Evolutionary conservation across 2,329 filamentous ascomycete species (phyloP).

Genomic region (Diaporthe longicolla): DNA sequence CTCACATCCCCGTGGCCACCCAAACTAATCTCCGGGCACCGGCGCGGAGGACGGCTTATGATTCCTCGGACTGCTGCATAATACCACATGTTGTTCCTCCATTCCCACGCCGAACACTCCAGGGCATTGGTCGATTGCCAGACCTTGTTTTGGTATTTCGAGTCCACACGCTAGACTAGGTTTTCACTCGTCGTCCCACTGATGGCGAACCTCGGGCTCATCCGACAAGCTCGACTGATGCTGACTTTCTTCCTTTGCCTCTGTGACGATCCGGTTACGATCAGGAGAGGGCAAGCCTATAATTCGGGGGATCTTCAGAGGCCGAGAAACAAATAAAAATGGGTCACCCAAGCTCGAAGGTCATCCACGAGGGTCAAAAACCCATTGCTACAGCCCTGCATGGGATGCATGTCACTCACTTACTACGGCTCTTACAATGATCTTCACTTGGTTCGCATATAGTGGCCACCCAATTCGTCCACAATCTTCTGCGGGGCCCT

Average conservation of each 20-base stretch:
- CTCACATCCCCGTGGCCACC: constrained; percentile 12
- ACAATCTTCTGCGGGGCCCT: background rate
- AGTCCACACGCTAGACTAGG: background rate
- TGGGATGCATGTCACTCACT: background rate
- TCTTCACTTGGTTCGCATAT: background rate
- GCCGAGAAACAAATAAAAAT: background rate
- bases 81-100: background rate
- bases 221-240: background rate
- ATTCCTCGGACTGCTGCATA: background rate
- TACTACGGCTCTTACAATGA: background rate
- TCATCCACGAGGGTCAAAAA: background rate
- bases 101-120: background rate
- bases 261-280: background rate
- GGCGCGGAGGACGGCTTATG: constrained; percentile 9
- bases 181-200: background rate
- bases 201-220: background rate
- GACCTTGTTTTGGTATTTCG: background rate
- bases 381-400: background rate
- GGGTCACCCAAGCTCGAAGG: background rate
- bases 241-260: background rate
- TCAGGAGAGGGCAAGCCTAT: background rate
- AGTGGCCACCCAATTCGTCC: background rate
- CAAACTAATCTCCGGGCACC: background rate
- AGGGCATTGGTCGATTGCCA: background rate
- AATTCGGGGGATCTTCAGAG: background rate